Conservation (phyloP, 306 rosid species). For the Cicer chorassanicum region DNA sequence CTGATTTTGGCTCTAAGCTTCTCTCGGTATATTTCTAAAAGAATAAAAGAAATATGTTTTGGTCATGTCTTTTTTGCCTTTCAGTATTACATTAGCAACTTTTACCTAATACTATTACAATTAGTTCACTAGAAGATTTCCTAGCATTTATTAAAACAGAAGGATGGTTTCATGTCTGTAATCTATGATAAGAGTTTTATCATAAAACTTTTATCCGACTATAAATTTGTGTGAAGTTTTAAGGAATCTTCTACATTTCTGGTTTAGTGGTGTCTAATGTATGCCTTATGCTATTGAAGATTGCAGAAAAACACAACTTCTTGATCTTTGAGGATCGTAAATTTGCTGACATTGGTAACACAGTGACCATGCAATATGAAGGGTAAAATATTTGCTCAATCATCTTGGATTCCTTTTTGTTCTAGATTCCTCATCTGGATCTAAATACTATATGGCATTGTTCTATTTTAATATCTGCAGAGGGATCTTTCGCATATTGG, state of each 20-base stretch:
- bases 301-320: conserved; percentile 86
- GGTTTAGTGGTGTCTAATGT: conserved; percentile 40
- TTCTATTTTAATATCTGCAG: conserved; percentile 51
- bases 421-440: conserved; percentile 5
- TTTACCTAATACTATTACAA: conserved; percentile 8
- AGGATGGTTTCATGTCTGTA: conserved; percentile 16
- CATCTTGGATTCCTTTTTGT: conserved; percentile 3
- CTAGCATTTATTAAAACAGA: neutral
- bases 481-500: conserved; percentile 85
- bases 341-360: conserved; percentile 94
- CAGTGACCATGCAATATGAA: conserved; percentile 92
- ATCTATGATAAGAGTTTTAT: conserved; percentile 5
- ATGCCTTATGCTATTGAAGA: conserved; percentile 54
- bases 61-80: neutral
- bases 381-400: conserved; percentile 59
- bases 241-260: conserved; percentile 20
- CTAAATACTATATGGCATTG: conserved; percentile 14
- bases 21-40: conserved; percentile 61
- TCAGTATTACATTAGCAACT: conserved; percentile 9
- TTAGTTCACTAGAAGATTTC: conserved; percentile 25
- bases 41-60: conserved; percentile 24
- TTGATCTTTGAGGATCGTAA: conserved; percentile 94
- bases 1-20: conserved; percentile 85
- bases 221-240: conserved; percentile 9
- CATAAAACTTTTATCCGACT: neutral